Evolutionary conservation across 2,329 filamentous ascomycete genomes (phyloP), one percentile per base, ranked within the genome.

Genomic region (Hymenoscyphus infarciens): DNA sequence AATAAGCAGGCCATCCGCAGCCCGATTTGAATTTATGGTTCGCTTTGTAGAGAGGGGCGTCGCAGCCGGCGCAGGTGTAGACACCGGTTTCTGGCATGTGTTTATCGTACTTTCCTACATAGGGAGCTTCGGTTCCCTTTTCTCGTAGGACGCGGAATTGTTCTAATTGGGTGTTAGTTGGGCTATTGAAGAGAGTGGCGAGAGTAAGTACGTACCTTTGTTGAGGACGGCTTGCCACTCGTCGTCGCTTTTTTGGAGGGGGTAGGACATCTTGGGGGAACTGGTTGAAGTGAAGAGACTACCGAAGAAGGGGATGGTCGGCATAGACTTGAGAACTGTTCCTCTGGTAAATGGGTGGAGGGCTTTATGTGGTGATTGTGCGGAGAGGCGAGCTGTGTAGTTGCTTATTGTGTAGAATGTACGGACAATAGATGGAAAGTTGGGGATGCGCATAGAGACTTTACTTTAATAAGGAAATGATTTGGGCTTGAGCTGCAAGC

Each of bases 1-100:
- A 99, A 78, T 98, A 99, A 13, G 95, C 95, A 0, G 95, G 95
- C 95, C 95, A 99, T 65, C 95, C 95, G 77, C 95, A 99, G 52
- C 92, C 92, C 19, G 91, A 96, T 77, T 91, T 91, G 83, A 99
- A 99, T 77, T 99, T 99, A 78, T 97, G 93, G 66, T 83, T 83
- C 31, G 95, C 93, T 76, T 88, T 94, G 84, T 99, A 99, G 19
- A 99, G 86, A 5, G 95, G 93, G 7, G 92, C 84, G 31, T 87
- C 77, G 81, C 95, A 99, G 59, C 86, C 95, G 19, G 90, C 91
- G 77, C 95, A 99, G 55, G 83, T 87, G 80, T 98, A 99, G 61
- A 92, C 84, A 62, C 95, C 96, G 5, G 83, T 74, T 0, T 82
- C 77, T 1, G 92, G 87, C 74, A 87, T 84, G 81, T 97, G 92